Conservation (phyloP, 2,329 filamentous ascomycete species). For the Aspergillus unguis region DNA sequence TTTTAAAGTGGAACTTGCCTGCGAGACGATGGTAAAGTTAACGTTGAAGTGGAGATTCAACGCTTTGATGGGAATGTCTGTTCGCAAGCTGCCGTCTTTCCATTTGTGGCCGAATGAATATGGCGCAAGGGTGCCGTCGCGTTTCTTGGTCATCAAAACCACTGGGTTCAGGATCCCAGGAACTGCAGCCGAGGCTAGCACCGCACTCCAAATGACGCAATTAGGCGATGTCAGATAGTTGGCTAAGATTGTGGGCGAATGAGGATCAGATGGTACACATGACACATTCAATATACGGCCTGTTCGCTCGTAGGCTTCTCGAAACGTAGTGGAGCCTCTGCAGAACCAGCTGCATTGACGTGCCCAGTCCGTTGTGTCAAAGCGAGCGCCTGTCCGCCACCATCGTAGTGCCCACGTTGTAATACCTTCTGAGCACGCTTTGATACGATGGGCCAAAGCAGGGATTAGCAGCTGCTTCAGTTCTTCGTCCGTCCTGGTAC, state of each 20-base stretch:
- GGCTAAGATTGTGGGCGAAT: conserved; percentile 85
- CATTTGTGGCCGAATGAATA: conserved; percentile 99
- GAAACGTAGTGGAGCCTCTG: conserved; percentile 85
- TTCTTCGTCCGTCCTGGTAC: conserved; percentile 88
- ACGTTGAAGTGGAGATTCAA: conserved; percentile 97
- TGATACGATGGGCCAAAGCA: conserved; percentile 79
- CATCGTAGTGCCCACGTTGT: conserved; percentile 75
- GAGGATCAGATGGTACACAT: conserved; percentile 92
- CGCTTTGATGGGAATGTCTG: conserved; percentile 91
- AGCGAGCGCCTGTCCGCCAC: conserved; percentile 89
- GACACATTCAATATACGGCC: conserved; percentile 93
- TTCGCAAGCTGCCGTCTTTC: conserved; percentile 94
- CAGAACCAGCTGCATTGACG: conserved; percentile 83
- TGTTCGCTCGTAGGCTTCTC: conserved; percentile 89
- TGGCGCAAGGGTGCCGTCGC: conserved; percentile 71
- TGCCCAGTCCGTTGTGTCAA: conserved; percentile 92
- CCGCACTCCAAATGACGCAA: conserved; percentile 97
- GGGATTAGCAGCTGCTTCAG: conserved; percentile 80
- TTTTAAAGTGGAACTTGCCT: conserved; percentile 33
- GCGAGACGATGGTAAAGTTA: conserved; percentile 85
- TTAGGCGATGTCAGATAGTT: conserved; percentile 95
- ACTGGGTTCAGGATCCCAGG: conserved; percentile 95
- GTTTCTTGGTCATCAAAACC: conserved; percentile 82
- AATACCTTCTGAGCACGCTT: conserved; percentile 75
- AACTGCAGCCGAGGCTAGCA: conserved; percentile 90